These are phyloP conservation scores for Penstemon barbatus DNA, from an alignment of 257 asterid genomes.

Conservation along the genomic window DNA sequence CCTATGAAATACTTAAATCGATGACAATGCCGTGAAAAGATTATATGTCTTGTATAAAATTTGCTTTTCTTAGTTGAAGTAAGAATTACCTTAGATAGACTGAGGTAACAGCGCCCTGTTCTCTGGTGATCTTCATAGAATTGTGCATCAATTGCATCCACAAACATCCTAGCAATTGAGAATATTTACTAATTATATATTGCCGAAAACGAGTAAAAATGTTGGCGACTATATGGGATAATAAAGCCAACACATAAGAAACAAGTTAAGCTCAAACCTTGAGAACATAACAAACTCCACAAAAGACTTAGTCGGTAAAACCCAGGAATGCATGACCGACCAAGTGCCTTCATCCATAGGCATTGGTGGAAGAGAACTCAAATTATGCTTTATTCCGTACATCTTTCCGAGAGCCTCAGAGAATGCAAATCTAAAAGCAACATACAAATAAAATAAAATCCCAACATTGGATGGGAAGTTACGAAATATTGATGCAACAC, in stretches of 20 bases:
- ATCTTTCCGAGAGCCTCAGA: conserved; percentile 73
- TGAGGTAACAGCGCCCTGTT: conserved; percentile 69
- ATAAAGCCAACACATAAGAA: background rate
- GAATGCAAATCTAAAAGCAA: conserved; percentile 64
- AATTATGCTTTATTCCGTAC: conserved; percentile 73
- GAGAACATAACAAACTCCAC: conserved; percentile 94
- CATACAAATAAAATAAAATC: conserved; percentile 23
- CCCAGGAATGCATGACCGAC: conserved; percentile 96
- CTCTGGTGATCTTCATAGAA: conserved; percentile 65
- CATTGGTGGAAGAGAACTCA: conserved; percentile 78
- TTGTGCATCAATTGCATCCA: conserved; percentile 75
- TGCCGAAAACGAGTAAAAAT: conserved; percentile 4
- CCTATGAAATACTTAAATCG: no score
- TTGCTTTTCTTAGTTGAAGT: background rate
- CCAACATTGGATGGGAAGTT: conserved; percentile 1
- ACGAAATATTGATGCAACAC: conserved; percentile 23
- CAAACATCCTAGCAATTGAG: conserved; percentile 68
- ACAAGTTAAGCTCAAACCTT: conserved; percentile 47
- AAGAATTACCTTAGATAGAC: conserved; percentile 62
- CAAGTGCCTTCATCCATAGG: conserved; percentile 73
- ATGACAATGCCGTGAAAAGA: no score
- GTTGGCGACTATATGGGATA: background rate
- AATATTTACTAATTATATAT: conserved; percentile 13
- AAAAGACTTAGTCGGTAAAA: conserved; percentile 84
- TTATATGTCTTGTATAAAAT: no score